Evolutionary conservation across 2,329 filamentous ascomycete genomes (phyloP), one percentile per base, ranked within the genome.

Genomic region (Trichoderma sp.): DNA sequence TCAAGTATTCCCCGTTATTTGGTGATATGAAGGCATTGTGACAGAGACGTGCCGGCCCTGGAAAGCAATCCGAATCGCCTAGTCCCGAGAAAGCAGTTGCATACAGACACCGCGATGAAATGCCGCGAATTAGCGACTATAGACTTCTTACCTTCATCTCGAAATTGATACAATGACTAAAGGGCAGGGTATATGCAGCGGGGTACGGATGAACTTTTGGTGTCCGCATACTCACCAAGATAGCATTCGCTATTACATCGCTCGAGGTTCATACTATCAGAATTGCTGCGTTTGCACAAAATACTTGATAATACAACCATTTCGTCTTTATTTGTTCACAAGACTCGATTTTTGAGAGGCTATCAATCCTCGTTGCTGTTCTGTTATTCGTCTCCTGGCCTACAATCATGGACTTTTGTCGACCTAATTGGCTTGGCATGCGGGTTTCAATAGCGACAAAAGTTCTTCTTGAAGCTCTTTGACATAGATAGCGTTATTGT

Each of bases 21-120:
- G 6, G 33, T 43, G 40, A 43, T n/a, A 8, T 43, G 40, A 55
- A 53, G 61, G 27, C 33, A 35, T 55, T 52, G 21, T 53, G 53
- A 66, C 5, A 47, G 24, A 55, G 47, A 53, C 49, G n/a, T 58
- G 61, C 61, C 21, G 35, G 47, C 35, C 37, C 1, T 33, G 37
- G 40, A 52, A 43, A 43, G 63, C 40, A 31, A 52, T 14, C 13
- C 11, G 49, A 43, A n/a, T 6, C 4, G 27, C 21, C 68, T 69
- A 69, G 19, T 24, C 61, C 61, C 29, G 61, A 66, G 52, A 66
- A n/a, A 69, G 68, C 55, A 66, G 68, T 11, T 69, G 68, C 33
- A 8, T 4, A 29, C 1, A 27, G 53, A 10, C 27, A 53, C n/a
- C n/a, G 5, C 4, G 7, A 16, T 49, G 47, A 24, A 49, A 24